phyloP scores from a whole-genome alignment of 2,329 filamentous ascomycete species.

The Blastomyces gilchristii region DNA sequence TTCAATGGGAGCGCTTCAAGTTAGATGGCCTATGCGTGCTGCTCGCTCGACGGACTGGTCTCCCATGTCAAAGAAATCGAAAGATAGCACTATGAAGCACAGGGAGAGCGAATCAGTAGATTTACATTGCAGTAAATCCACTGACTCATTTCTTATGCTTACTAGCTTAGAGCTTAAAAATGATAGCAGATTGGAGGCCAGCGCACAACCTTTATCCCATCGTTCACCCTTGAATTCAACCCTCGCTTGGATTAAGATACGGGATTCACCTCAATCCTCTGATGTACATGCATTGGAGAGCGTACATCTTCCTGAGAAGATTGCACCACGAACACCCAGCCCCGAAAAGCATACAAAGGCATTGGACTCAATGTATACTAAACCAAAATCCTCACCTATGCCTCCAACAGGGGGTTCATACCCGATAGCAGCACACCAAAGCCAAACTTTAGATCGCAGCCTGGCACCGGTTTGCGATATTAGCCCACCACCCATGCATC shows the following conservation, averaged over 20 bases:
- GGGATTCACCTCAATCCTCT: neutral
- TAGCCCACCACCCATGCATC: conserved; percentile 1
- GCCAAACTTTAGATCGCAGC: neutral
- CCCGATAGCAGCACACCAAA: neutral
- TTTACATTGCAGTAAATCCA: neutral
- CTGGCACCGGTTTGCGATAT: neutral
- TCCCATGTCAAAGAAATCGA: neutral
- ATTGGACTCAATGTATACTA: neutral
- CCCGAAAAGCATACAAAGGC: neutral
- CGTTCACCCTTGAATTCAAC: neutral
- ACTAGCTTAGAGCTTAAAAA: neutral
- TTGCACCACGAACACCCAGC: neutral
- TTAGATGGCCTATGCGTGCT: conserved; percentile 1
- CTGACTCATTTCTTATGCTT: neutral
- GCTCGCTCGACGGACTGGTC: neutral
- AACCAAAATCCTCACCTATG: neutral
- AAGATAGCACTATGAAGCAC: neutral
- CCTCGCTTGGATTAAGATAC: neutral
- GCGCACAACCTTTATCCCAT: neutral
- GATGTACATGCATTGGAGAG: neutral
- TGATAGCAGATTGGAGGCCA: neutral
- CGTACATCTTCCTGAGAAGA: neutral
- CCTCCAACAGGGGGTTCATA: neutral
- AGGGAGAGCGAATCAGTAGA: neutral
- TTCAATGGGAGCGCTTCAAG: neutral